phyloP scores from a whole-genome alignment of 192 early-diverging fungal species.

The Fimicolochytrium jonesii region DNA sequence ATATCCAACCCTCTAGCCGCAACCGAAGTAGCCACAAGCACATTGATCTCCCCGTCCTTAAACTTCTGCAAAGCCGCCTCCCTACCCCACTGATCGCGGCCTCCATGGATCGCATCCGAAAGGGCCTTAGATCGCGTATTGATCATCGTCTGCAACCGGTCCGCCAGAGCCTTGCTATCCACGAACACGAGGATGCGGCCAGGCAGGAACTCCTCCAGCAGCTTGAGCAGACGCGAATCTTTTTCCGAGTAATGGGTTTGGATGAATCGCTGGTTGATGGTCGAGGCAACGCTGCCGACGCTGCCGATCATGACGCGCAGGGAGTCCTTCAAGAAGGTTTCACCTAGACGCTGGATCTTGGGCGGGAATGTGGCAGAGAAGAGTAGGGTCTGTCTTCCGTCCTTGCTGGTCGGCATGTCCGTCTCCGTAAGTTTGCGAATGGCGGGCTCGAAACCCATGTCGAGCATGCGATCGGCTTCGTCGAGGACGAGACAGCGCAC shows the following conservation, averaged over 20 bases:
- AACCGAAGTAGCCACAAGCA: conserved; percentile 92
- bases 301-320: conserved; percentile 76
- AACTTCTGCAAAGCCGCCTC: conserved; percentile 94
- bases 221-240: conserved; percentile 52
- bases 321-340: conserved; percentile 70
- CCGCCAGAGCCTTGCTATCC: conserved; percentile 45
- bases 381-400: conserved; percentile 85
- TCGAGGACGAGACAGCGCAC: conserved; percentile 77
- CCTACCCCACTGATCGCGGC: conserved; percentile 90
- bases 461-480: conserved; percentile 99
- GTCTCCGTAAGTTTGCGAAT: conserved; percentile 51
- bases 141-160: conserved; percentile 31
- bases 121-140: conserved; percentile 13
- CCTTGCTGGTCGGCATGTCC: conserved; percentile 13
- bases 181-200: conserved; percentile 49
- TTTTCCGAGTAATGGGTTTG: conserved; percentile 68
- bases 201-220: not conserved
- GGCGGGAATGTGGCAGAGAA: conserved; percentile 95
- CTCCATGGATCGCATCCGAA: conserved; percentile 92
- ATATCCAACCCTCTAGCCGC: conserved; percentile 91
- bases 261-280: conserved; percentile 85
- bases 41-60: conserved; percentile 75
- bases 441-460: conserved; percentile 95
- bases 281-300: conserved; percentile 79
- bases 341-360: conserved; percentile 69